Evolutionary conservation across 2,329 filamentous ascomycete genomes (phyloP).

Genomic region (Aspergillus sp.): DNA sequence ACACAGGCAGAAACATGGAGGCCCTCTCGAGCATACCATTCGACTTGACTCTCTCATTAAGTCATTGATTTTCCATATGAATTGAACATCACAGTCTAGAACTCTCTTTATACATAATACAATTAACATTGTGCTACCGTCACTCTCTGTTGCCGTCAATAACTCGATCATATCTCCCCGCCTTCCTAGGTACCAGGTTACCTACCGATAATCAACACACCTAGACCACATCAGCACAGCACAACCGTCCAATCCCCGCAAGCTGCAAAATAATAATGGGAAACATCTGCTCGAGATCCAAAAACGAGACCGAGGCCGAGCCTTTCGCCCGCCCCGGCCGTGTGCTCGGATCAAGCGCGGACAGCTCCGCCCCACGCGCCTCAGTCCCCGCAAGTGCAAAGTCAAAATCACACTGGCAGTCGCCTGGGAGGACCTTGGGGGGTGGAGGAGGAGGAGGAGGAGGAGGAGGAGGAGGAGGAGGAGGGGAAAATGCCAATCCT

Average conservation of each 20-base stretch:
- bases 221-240: not conserved
- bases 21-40: not conserved
- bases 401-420: constrained; percentile 41
- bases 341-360: constrained; percentile 55
- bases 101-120: not conserved
- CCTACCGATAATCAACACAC: not conserved
- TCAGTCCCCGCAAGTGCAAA: constrained; percentile 36
- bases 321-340: constrained; percentile 73
- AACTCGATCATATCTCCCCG: not conserved
- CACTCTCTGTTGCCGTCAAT: not conserved
- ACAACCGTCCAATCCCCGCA: not conserved
- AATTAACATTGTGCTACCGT: not conserved
- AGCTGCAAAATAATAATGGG: constrained; percentile 62
- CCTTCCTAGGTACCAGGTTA: not conserved
- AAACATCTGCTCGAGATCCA: constrained; percentile 76
- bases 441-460: constrained; percentile 37
- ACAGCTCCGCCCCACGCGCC: constrained; percentile 53
- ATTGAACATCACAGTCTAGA: not conserved
- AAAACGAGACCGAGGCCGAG: constrained; percentile 54
- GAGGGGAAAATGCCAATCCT: not conserved
- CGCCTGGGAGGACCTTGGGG: constrained; percentile 64
- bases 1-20: not conserved
- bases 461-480: constrained; percentile 53
- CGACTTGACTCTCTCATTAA: not conserved
- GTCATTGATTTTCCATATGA: not conserved